Base-by-base conservation (phyloP, 2,329 filamentous ascomycete genomes). In the Penicillium brevicompactum region DNA sequence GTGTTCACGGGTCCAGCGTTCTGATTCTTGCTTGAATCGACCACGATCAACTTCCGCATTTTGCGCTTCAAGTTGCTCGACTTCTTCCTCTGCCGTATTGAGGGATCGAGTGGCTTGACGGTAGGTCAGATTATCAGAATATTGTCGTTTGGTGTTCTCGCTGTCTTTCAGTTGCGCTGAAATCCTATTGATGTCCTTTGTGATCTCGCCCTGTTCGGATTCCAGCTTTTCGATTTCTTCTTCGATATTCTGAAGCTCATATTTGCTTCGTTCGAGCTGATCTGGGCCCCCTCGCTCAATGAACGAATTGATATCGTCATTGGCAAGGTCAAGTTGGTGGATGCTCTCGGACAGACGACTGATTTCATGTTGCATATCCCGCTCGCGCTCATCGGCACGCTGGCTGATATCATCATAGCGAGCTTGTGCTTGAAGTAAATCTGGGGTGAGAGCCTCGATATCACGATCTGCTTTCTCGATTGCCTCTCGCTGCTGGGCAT, bases 81-180 rank as follows among this genome's bases (percentile, higher is more conserved):
- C 92, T 57, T 94, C 89, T 16, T 74, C 72, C 51, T 84, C 78
- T 6, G 97, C 82, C 4, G 78, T 78, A 41, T 90, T 82, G 2
- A 97, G 80, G 37, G 87, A 82, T 51, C 86, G 83, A 53, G 86
- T 80, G 57, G 90, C 88, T 69, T 88, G 88, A 55, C 94, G 89
- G 71, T 92, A 96, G 59, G 87, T 87, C 49, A 97, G 78, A 66
- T 99, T 99, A 70, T 97, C 92, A 21, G 81, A 82, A 64, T 99
- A 96, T 60, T 90, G 92, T 65, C 90, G 88, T 76, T 92, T 93
- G 53, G 87, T 92, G 55, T 87, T 86, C 60, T 92, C 89, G 53
- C 90, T 89, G 67, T 92, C 91, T 64, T 87, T 85, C 49, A 92
- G 83, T 49, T 91, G 87, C 46, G 89, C 84, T 61, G 89, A 88